A percentile compares a stretch with the other conserved stretches of the same genome.
Evolutionary conservation across 2,329 filamentous ascomycete genomes (phyloP).

Genomic region (Chalaropsis ovoidea): DNA sequence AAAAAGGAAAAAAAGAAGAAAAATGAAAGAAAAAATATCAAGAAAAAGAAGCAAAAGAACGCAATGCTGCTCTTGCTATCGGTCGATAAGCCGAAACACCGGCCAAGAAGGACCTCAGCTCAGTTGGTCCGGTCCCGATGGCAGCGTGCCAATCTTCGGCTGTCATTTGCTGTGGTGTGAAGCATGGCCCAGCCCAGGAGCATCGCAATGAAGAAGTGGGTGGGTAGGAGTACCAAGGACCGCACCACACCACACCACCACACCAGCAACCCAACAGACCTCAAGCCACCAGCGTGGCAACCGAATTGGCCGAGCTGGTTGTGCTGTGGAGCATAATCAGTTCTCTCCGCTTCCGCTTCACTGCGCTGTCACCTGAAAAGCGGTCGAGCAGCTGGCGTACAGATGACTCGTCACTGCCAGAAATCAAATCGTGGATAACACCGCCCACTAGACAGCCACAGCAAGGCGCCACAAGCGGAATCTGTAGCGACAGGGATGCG

Average conservation of each 20-base stretch:
- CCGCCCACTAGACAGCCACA: slow-evolving; percentile 53
- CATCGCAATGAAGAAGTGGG: not conserved
- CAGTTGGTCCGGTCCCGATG: too few species aligned
- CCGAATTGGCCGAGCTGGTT: slow-evolving; percentile 18
- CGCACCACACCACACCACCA: too few species aligned
- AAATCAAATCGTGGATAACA: slow-evolving; percentile 55
- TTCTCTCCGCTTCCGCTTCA: slow-evolving; percentile 12
- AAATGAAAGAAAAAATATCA: not conserved
- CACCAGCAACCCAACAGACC: not conserved
- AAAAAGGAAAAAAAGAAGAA: not conserved
- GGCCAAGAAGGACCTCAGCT: too few species aligned
- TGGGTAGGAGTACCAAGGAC: not conserved
- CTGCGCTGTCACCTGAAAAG: slow-evolving; percentile 20
- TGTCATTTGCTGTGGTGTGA: too few species aligned
- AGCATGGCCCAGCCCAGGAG: not conserved
- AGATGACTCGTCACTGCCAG: slow-evolving; percentile 60
- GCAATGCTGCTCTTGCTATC: too few species aligned
- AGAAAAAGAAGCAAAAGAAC: not conserved
- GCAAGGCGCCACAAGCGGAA: slow-evolving; percentile 65
- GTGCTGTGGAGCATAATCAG: slow-evolving; percentile 19
- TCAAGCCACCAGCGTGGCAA: slow-evolving; percentile 23
- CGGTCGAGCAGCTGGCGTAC: slow-evolving; percentile 46
- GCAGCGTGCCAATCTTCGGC: too few species aligned
- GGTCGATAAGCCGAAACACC: too few species aligned
- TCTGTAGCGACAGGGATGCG: not conserved